Percentiles rank a stretch among this genome's conserved stretches.
Evolutionary conservation across 805 yeast genomes (phyloP).

Genomic region (Maudiozyma turicensis): DNA sequence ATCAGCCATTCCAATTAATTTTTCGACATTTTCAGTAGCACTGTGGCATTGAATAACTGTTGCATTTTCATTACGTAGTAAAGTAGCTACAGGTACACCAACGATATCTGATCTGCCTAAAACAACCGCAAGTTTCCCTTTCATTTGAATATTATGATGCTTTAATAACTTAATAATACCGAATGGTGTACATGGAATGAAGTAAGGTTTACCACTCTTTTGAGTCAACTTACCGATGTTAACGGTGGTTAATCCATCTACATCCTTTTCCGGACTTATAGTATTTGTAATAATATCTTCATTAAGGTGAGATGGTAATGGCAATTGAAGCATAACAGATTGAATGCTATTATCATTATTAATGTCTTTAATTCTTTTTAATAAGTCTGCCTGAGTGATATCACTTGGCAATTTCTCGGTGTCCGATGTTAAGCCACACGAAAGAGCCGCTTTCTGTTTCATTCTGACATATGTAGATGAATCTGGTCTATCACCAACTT

Average conservation of each 20-base stretch:
- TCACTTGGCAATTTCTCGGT: constrained; percentile 49
- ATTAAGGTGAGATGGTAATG: constrained; percentile 61
- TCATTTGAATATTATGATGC: constrained; percentile 43
- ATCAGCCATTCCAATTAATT: constrained; percentile 53
- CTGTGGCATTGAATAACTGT: constrained; percentile 73
- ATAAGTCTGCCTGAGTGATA: constrained; percentile 46
- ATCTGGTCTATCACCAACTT: constrained; percentile 70
- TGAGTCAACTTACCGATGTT: constrained; percentile 72
- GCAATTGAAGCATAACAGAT: constrained; percentile 69
- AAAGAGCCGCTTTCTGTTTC: constrained; percentile 70
- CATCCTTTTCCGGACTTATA: constrained; percentile 61
- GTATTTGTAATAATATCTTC: constrained; percentile 59
- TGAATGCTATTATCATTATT: constrained; percentile 54
- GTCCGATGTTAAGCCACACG: constrained; percentile 54
- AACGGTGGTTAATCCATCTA: constrained; percentile 73
- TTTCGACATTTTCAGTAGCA: constrained; percentile 43
- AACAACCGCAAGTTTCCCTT: constrained; percentile 71
- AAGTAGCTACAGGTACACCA: constrained; percentile 68
- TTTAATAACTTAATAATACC: constrained; percentile 62
- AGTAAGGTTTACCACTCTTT: constrained; percentile 59
- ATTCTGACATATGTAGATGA: constrained; percentile 73
- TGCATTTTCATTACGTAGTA: constrained; percentile 61
- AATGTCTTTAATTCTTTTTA: constrained; percentile 43
- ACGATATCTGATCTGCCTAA: constrained; percentile 81
- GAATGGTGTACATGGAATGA: constrained; percentile 77